Base-by-base conservation (phyloP, 495 filamentous ascomycete species). In the Chaetomium tenue region DNA sequence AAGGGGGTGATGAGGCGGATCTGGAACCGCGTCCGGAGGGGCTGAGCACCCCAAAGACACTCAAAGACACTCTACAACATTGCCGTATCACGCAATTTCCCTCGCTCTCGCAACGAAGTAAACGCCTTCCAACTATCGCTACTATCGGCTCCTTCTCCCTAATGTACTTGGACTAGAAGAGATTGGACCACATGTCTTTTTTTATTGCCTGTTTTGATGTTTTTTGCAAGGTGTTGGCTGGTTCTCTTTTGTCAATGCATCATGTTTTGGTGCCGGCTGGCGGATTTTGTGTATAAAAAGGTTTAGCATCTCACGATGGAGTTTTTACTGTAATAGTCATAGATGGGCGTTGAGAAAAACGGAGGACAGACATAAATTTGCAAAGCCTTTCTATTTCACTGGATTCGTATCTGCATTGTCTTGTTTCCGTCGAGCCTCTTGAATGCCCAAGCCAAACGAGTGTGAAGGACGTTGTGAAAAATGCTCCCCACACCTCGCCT, bases 1-100 rank as follows among this genome's bases (percentile, higher is more conserved):
- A 74, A 68, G 51, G 72, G 75, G 18, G 73, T 77, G 30, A 77
- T 77, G 73, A 77, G 74, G 66, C 63, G 75, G 51, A 67, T 77
- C n/a, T 77, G 75, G 75, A 74, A 77, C 60, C 73, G 73, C 23
- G 69, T 77, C 20, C 64, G 74, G 60, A 68, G 73, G 11, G 63
- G 56, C 16, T 76, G 55, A 68, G n/a, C 9, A 6, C 46, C 46
- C 20, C 46, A 47, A 5, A 22, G 3, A n/a, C 44, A 47, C n/a
- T 33, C 33, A 8, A 30, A 30, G 28, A 30, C 44, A 18, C 44
- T n/a, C 15, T 47, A 23, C 46, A 20, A 23, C 46, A 20, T 50
- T 50, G 18, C n/a, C 8, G 5, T 20, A 18, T 18, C 46, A n/a
- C n/a, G n/a, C n/a, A 50, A n/a, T 50, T 22, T 8, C 46, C 2